These are phyloP conservation scores for Lasiosphaeria hispida DNA, from an alignment of 495 filamentous ascomycete species.

Conservation along the genomic window DNA sequence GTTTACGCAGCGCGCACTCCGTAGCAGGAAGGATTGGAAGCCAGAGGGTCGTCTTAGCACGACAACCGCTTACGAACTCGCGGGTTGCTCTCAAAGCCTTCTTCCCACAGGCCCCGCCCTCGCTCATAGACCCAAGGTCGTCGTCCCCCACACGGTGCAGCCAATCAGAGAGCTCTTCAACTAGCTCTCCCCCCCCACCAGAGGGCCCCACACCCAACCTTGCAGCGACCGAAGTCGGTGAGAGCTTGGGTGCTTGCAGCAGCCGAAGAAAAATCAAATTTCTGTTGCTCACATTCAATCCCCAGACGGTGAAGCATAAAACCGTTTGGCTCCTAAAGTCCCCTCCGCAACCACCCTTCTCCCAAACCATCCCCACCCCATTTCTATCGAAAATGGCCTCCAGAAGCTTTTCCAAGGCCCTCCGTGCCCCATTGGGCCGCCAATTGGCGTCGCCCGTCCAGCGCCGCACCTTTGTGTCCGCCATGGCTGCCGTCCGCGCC, in stretches of 20 bases:
- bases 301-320: conserved; percentile 30
- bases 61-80: no score
- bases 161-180: conserved; percentile 16
- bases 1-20: no score
- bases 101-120: conserved; percentile 13
- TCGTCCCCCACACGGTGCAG: conserved; percentile 20
- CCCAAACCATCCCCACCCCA: conserved; percentile 34
- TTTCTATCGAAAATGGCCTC: conserved; percentile 72
- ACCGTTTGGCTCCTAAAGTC: conserved; percentile 21
- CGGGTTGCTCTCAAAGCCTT: no score
- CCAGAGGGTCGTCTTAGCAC: no score
- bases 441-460: conserved; percentile 67
- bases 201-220: conserved; percentile 17
- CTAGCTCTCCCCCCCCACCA: conserved; percentile 20
- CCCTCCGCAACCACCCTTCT: conserved; percentile 21
- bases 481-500: conserved; percentile 57
- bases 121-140: conserved; percentile 3
- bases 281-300: conserved; percentile 9
- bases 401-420: conserved; percentile 74
- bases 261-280: conserved; percentile 28
- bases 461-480: conserved; percentile 67
- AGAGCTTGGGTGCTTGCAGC: conserved; percentile 21
- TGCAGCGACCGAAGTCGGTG: conserved; percentile 32
- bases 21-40: no score
- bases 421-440: conserved; percentile 70